Evolutionary conservation across 495 filamentous ascomycete species (phyloP).

Genomic region (Podospora tetraspora): DNA sequence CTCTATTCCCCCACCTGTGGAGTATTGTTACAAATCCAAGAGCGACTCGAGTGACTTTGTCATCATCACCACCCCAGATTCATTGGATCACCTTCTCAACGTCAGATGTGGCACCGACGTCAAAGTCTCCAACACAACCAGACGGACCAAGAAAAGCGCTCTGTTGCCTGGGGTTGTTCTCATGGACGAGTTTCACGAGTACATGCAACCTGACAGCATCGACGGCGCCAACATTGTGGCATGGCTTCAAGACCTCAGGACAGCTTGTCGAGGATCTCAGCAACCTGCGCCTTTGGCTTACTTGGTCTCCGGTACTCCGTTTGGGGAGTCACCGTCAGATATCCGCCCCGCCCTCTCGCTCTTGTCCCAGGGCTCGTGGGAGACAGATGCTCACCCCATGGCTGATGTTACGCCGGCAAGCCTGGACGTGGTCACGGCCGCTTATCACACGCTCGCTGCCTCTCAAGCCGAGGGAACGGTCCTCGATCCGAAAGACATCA

Average conservation of each 20-base stretch:
- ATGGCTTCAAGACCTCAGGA: conserved; percentile 24
- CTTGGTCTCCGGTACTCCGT: conserved; percentile 28
- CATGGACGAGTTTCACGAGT: conserved; percentile 31
- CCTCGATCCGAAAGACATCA: conserved; percentile 1
- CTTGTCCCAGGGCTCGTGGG: conserved; percentile 15
- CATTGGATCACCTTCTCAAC: background rate
- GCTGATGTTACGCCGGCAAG: background rate
- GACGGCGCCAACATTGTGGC: background rate
- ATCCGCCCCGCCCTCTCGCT: conserved; percentile 13
- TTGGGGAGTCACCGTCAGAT: conserved; percentile 18
- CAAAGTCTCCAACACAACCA: background rate
- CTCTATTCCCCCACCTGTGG: background rate
- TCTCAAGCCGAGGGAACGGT: conserved; percentile 8
- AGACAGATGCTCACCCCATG: conserved; percentile 5
- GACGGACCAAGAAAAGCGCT: conserved; percentile 7
- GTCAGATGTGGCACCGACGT: conserved; percentile 4
- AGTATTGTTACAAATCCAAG: conserved; percentile 8
- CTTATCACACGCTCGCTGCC: conserved; percentile 6
- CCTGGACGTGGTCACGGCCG: conserved; percentile 14
- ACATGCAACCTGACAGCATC: background rate
- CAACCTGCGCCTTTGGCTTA: conserved; percentile 14
- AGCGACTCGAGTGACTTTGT: conserved; percentile 15
- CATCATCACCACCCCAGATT: conserved; percentile 17
- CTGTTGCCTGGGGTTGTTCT: conserved; percentile 23
- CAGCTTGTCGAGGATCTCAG: background rate